A percentile compares a stretch with the other conserved stretches of the same genome.
Conservation (phyloP, 495 filamentous ascomycete genomes). For the Trichoderma gamsii region DNA sequence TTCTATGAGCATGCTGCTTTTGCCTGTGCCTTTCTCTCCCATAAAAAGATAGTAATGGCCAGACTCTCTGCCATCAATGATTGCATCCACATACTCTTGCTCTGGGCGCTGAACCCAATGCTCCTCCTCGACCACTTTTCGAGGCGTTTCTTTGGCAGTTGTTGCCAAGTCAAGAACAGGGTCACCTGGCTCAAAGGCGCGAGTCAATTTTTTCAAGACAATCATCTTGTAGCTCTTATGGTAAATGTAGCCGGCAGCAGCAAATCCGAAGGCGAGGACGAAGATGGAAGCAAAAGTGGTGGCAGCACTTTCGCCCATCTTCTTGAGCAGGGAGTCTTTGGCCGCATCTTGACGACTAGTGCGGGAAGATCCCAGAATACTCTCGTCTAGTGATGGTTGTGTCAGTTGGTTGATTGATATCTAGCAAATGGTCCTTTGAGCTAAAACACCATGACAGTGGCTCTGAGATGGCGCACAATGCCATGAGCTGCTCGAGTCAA, state of each 20-base stretch:
- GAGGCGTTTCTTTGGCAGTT: constrained; percentile 50
- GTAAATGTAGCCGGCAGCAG: constrained; percentile 74
- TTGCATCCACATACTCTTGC: constrained; percentile 69
- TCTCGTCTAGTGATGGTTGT: neutral
- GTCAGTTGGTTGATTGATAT: constrained; percentile 5
- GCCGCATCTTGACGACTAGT: constrained; percentile 1
- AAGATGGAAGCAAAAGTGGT: constrained; percentile 83
- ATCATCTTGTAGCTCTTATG: constrained; percentile 86
- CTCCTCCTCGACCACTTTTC: constrained; percentile 48
- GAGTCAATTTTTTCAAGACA: constrained; percentile 82
- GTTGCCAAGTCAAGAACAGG: constrained; percentile 85
- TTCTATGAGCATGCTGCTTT: constrained; percentile 90
- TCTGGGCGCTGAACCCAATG: constrained; percentile 81
- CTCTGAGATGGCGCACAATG: too few relatives aligned
- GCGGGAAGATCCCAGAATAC: neutral
- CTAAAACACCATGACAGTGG: neutral
- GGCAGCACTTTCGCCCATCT: constrained; percentile 77
- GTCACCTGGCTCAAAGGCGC: constrained; percentile 89
- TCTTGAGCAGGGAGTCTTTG: constrained; percentile 43
- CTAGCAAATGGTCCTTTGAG: neutral
- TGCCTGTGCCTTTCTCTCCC: constrained; percentile 93
- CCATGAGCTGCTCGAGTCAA: too few relatives aligned
- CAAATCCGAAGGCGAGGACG: constrained; percentile 66
- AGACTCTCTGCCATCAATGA: constrained; percentile 58
- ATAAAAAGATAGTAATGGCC: constrained; percentile 93